These are phyloP conservation scores for Annulohypoxylon maeteangense DNA, from an alignment of 495 filamentous ascomycete genomes.

Conservation along the genomic window DNA sequence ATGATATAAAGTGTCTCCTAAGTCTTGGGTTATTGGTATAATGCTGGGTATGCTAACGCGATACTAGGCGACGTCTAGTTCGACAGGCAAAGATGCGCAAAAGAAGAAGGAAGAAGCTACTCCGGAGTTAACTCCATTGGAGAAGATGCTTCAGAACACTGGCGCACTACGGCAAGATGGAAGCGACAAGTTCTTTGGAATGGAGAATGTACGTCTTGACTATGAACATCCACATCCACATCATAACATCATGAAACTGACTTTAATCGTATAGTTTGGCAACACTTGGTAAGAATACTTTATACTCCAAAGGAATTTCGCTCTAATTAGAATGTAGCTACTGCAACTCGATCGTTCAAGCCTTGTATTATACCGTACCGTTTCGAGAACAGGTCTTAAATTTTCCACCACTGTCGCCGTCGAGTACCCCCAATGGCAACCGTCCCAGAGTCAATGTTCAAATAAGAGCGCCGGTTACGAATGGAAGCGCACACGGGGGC, in stretches of 20 bases:
- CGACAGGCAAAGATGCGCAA: slow-evolving; percentile 53
- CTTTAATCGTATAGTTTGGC: slow-evolving; percentile 74
- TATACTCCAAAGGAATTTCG: not conserved
- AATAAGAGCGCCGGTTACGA: slow-evolving; percentile 58
- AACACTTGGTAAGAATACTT: slow-evolving; percentile 85
- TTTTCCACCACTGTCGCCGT: slow-evolving; percentile 73
- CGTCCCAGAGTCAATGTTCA: slow-evolving; percentile 60
- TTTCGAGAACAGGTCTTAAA: slow-evolving; percentile 96
- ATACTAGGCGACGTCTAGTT: slow-evolving; percentile 48
- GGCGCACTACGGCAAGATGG: slow-evolving; percentile 85
- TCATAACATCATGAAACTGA: slow-evolving; percentile 27
- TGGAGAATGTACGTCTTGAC: slow-evolving; percentile 85
- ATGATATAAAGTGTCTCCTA: not conserved
- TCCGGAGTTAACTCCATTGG: slow-evolving; percentile 77
- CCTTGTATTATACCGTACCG: slow-evolving; percentile 92
- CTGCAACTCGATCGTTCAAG: slow-evolving; percentile 97
- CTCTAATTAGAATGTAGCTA: slow-evolving; percentile 69
- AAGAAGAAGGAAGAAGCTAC: slow-evolving; percentile 78
- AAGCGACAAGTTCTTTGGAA: slow-evolving; percentile 97
- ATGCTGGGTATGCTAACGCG: slow-evolving; percentile 36
- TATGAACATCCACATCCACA: not conserved
- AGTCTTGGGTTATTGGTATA: slow-evolving; percentile 13
- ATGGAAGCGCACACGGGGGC: slow-evolving; percentile 57
- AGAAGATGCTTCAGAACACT: slow-evolving; percentile 83
- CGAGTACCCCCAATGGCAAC: slow-evolving; percentile 57